Evolutionary conservation across 2,329 filamentous ascomycete species (phyloP).

Genomic region (Fusarium zealandicum): DNA sequence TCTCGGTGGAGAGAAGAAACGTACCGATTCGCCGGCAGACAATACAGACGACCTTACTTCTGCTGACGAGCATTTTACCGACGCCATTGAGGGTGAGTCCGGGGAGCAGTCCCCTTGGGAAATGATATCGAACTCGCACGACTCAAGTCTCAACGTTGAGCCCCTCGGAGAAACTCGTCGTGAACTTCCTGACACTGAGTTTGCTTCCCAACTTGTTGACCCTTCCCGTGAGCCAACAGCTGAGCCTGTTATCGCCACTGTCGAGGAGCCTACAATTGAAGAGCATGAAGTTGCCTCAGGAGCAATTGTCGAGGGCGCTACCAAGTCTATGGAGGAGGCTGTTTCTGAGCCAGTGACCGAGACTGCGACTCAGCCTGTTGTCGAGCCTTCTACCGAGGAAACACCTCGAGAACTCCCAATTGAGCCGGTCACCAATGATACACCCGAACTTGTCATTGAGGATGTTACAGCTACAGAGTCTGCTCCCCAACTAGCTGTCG

Average conservation of each 20-base stretch:
- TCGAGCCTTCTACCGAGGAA: constrained; percentile 1
- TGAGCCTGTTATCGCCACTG: background rate
- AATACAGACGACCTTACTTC: constrained; percentile 45
- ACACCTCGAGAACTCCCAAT: background rate
- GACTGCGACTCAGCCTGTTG: background rate
- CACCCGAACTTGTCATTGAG: background rate
- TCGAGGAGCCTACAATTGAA: background rate
- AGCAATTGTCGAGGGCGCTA: background rate
- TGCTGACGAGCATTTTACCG: constrained; percentile 48
- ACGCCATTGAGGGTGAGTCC: constrained; percentile 42
- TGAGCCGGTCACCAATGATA: constrained; percentile 1
- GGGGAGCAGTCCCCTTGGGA: constrained; percentile 29
- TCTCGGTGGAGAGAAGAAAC: constrained; percentile 32
- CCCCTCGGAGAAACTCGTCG: constrained; percentile 5
- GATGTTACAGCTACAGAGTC: constrained; percentile 4
- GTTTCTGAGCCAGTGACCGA: background rate
- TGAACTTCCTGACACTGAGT: constrained; percentile 2
- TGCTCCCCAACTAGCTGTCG: background rate
- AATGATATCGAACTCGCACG: constrained; percentile 1
- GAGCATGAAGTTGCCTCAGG: background rate
- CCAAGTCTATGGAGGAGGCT: constrained; percentile 7
- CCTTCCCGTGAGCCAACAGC: background rate
- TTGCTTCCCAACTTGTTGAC: background rate
- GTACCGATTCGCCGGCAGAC: constrained; percentile 26
- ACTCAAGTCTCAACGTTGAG: background rate